Evolutionary conservation across 1,284 basidiomycete species (phyloP).

Genomic region (Stereum hirsutum): DNA sequence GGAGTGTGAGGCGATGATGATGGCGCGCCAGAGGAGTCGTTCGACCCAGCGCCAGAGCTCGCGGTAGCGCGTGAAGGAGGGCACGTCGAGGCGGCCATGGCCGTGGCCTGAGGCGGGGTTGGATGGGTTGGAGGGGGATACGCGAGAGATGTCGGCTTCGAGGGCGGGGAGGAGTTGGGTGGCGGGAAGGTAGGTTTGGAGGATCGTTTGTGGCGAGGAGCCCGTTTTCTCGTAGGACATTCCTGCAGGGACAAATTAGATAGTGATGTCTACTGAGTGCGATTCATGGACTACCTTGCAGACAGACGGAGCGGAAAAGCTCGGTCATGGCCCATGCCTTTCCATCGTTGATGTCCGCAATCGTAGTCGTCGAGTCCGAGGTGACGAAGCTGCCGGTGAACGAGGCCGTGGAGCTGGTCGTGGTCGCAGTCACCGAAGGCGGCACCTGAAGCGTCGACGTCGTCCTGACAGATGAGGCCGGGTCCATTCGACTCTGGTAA

Average conservation of each 20-base stretch:
- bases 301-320: constrained; percentile 53
- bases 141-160: constrained; percentile 38
- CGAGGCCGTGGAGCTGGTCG: constrained; percentile 29
- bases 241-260: constrained; percentile 21
- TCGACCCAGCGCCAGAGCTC: constrained; percentile 80
- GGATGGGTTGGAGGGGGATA: constrained; percentile 21
- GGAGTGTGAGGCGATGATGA: constrained; percentile 44
- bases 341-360: constrained; percentile 49
- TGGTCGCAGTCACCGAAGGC: constrained; percentile 17
- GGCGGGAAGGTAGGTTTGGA: constrained; percentile 44
- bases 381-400: constrained; percentile 40
- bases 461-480: constrained; percentile 32
- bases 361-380: constrained; percentile 26
- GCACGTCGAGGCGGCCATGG: constrained; percentile 28
- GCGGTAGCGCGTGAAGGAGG: constrained; percentile 51
- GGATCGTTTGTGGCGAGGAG: constrained; percentile 35
- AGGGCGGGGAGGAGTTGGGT: constrained; percentile 43
- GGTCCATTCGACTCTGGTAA: constrained; percentile 39
- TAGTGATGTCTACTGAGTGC: constrained; percentile 4
- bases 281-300: constrained; percentile 46
- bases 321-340: constrained; percentile 59
- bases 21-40: constrained; percentile 58
- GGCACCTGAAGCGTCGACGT: constrained; percentile 29
- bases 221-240: constrained; percentile 43
- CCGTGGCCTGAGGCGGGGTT: constrained; percentile 18